These are phyloP conservation scores for Aspergillus sp. DNA, from an alignment of 2,329 filamentous ascomycete genomes.

Conservation along the genomic window DNA sequence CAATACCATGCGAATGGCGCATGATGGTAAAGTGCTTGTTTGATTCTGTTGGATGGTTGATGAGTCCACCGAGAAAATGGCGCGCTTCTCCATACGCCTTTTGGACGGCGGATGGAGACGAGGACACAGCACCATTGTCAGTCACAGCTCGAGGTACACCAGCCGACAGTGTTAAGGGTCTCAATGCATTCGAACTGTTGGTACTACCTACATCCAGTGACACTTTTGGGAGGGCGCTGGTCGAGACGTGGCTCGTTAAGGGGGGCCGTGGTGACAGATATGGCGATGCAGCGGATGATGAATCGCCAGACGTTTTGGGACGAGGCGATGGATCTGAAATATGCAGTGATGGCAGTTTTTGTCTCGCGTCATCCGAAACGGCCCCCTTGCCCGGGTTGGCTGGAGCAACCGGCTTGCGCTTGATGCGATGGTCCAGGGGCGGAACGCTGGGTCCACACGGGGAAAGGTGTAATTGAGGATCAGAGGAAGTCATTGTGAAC, in stretches of 20 bases:
- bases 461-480: too few relatives aligned
- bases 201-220: background rate
- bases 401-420: conserved; percentile 3
- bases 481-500: too few relatives aligned
- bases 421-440: conserved; percentile 1
- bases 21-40: conserved; percentile 61
- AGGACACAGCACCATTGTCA: background rate
- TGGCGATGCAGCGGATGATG: background rate
- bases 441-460: too few relatives aligned
- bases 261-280: background rate
- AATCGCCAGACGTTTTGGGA: background rate
- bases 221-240: background rate
- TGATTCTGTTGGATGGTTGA: conserved; percentile 57
- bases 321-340: background rate
- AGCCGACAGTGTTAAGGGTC: background rate
- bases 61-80: conserved; percentile 59
- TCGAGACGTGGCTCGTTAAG: background rate
- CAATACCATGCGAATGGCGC: conserved; percentile 57
- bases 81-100: conserved; percentile 48
- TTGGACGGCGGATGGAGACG: conserved; percentile 17
- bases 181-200: background rate
- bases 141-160: background rate
- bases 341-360: background rate
- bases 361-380: background rate
- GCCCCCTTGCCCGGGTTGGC: background rate